Evolutionary conservation across 305 asterid genomes (phyloP).

Genomic region (Rubia tinctorum): DNA sequence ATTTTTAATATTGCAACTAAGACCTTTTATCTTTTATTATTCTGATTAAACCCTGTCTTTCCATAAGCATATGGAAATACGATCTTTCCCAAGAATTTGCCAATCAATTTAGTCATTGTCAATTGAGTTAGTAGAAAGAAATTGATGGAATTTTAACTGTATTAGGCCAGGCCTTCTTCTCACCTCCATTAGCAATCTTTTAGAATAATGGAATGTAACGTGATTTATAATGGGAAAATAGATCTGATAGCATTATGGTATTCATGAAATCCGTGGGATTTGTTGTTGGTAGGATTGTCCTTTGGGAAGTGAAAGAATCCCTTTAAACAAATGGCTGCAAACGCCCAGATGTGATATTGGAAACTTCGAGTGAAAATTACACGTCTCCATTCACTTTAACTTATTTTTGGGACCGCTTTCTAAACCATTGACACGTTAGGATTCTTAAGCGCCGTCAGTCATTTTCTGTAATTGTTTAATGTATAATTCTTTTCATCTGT

Average conservation of each 20-base stretch:
- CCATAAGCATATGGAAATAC: too few species aligned
- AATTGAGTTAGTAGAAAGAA: too few species aligned
- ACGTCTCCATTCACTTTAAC: slow-evolving; percentile 14
- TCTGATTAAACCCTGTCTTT: too few species aligned
- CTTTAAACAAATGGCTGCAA: not conserved
- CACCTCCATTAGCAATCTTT: not conserved
- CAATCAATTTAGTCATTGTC: too few species aligned
- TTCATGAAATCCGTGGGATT: not conserved
- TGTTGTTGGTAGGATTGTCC: not conserved
- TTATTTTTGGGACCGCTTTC: slow-evolving; percentile 11
- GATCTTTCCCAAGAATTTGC: too few species aligned
- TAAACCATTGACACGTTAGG: slow-evolving; percentile 17
- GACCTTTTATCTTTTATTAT: too few species aligned
- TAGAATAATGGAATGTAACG: not conserved
- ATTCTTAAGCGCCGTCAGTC: not conserved
- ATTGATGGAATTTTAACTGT: too few species aligned
- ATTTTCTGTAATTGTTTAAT: not conserved
- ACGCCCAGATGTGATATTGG: not conserved
- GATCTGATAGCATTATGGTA: not conserved
- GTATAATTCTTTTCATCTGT: not conserved
- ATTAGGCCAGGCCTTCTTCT: too few species aligned
- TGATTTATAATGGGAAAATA: not conserved
- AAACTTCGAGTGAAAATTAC: slow-evolving; percentile 7
- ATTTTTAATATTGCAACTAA: too few species aligned
- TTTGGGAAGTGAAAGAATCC: not conserved